Evolutionary conservation across 495 filamentous ascomycete species (phyloP).

Genomic region (Delitschia confertaspora): DNA sequence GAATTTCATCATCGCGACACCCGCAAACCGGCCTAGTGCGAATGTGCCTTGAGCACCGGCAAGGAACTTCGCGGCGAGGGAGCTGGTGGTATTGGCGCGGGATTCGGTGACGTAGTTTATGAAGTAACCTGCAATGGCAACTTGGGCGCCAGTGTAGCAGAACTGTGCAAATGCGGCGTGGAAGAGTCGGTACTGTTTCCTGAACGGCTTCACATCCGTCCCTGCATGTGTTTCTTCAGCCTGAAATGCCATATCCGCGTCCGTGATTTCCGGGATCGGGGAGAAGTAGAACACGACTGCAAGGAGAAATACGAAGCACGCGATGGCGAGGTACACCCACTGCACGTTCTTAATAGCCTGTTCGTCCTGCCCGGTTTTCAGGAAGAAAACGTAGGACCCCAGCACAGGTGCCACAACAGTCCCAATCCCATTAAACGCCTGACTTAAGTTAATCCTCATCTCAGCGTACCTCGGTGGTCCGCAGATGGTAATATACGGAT

Average conservation of each 20-base stretch:
- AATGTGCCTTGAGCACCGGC: slow-evolving; percentile 50
- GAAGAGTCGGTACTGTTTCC: slow-evolving; percentile 47
- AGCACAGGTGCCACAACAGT: slow-evolving; percentile 58
- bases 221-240: slow-evolving; percentile 39
- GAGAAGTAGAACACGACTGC: slow-evolving; percentile 25
- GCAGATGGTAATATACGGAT: slow-evolving; percentile 49
- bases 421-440: slow-evolving; percentile 59
- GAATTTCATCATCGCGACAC: slow-evolving; percentile 45
- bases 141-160: slow-evolving; percentile 63
- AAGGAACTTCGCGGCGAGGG: slow-evolving; percentile 44
- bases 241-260: slow-evolving; percentile 48
- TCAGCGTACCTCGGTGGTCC: slow-evolving; percentile 46
- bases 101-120: slow-evolving; percentile 47
- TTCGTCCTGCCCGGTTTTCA: slow-evolving; percentile 42
- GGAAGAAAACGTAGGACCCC: slow-evolving; percentile 62
- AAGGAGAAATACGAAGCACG: slow-evolving; percentile 32
- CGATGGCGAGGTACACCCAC: slow-evolving; percentile 68
- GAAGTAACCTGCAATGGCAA: slow-evolving; percentile 37
- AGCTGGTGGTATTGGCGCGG: slow-evolving; percentile 31
- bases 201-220: slow-evolving; percentile 39
- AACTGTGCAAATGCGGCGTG: slow-evolving; percentile 62
- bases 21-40: slow-evolving; percentile 44
- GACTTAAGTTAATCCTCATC: slow-evolving; percentile 56
- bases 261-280: slow-evolving; percentile 45
- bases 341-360: slow-evolving; percentile 50